Evolutionary conservation across 2,329 filamentous ascomycete species (phyloP).

Genomic region (Aureobasidium pullulans): DNA sequence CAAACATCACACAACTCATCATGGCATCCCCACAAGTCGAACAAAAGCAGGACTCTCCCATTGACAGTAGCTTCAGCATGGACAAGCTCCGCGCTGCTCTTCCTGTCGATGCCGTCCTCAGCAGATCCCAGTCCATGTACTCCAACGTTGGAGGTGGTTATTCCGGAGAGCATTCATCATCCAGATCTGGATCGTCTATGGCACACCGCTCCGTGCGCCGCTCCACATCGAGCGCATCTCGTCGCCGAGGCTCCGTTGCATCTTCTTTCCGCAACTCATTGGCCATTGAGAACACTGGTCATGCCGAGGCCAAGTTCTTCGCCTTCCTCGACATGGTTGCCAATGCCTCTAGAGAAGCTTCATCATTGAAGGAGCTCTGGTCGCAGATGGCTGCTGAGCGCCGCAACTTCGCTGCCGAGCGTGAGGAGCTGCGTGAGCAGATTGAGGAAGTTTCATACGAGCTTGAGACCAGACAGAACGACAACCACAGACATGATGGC

Average conservation of each 20-base stretch:
- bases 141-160: neutral
- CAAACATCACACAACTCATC: neutral
- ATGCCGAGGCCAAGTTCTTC: conserved; percentile 27
- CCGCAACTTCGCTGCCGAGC: conserved; percentile 23
- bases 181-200: neutral
- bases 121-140: conserved; percentile 10
- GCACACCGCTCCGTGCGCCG: neutral
- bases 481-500: conserved; percentile 17
- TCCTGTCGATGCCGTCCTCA: conserved; percentile 8
- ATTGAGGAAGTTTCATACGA: conserved; percentile 24
- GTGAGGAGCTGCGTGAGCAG: conserved; percentile 23
- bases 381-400: conserved; percentile 24
- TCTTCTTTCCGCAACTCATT: conserved; percentile 23
- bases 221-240: conserved; percentile 5
- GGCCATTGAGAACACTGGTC: conserved; percentile 23
- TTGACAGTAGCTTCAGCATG: neutral
- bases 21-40: neutral
- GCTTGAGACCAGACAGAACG: conserved; percentile 21
- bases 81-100: conserved; percentile 10
- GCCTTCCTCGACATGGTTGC: conserved; percentile 26
- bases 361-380: conserved; percentile 26
- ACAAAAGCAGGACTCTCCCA: neutral
- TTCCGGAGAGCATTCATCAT: neutral
- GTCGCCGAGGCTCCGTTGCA: conserved; percentile 20
- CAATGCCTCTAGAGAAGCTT: conserved; percentile 24